Percentiles rank a stretch among this genome's conserved stretches.
These are phyloP conservation scores for Hippophae gyantsensis DNA, from an alignment of 306 rosid genomes.

Conservation along the genomic window DNA sequence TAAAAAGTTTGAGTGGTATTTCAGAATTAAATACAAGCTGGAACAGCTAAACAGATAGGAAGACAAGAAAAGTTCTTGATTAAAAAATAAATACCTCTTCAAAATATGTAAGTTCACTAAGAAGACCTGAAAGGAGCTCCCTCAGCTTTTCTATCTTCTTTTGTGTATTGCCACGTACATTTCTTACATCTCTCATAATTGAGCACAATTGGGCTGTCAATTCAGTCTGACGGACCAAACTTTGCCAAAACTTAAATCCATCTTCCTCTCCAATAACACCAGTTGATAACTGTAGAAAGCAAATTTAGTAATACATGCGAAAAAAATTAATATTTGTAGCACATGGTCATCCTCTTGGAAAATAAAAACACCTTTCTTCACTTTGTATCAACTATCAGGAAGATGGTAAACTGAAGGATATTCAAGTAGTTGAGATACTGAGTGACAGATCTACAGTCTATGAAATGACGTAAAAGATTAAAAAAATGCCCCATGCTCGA, in stretches of 20 bases:
- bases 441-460: not conserved
- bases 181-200: slow-evolving; percentile 79
- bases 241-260: slow-evolving; percentile 87
- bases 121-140: slow-evolving; percentile 90
- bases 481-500: not conserved
- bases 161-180: slow-evolving; percentile 89
- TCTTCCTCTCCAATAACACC: slow-evolving; percentile 72
- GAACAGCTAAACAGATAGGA: not conserved
- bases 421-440: not conserved
- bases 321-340: slow-evolving; percentile 10
- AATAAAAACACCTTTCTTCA: slow-evolving; percentile 6
- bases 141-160: slow-evolving; percentile 96
- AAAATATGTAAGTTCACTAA: slow-evolving; percentile 87
- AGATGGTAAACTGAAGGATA: not conserved
- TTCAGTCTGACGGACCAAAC: slow-evolving; percentile 94
- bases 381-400: not conserved
- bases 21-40: slow-evolving; percentile 10
- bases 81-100: slow-evolving; percentile 57
- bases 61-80: not conserved
- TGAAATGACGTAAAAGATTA: not conserved
- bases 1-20: slow-evolving; percentile 8
- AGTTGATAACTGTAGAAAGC: slow-evolving; percentile 45
- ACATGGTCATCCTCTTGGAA: not conserved
- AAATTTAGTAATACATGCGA: slow-evolving; percentile 15
- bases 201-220: slow-evolving; percentile 91